These are phyloP conservation scores for Diutina mesorugosa DNA, from an alignment of 1,139 yeast species.

Conservation along the genomic window DNA sequence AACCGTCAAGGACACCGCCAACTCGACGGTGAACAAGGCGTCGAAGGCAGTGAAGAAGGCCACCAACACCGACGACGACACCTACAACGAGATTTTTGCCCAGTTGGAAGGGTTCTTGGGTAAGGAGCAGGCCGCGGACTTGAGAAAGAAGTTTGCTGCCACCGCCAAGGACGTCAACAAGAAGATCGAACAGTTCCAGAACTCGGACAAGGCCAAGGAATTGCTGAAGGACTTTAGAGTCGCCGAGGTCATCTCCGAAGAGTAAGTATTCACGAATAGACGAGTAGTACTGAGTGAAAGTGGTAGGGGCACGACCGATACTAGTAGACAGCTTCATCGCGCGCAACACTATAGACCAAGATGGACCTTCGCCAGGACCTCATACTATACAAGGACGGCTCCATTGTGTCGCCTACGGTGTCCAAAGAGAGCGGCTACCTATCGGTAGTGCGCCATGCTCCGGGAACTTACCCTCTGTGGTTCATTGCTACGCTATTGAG, in stretches of 20 bases:
- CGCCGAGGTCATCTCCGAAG: background rate
- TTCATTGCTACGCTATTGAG: slow-evolving; percentile 36
- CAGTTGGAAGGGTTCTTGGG: background rate
- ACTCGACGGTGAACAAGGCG: background rate
- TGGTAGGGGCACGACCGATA: background rate
- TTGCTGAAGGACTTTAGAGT: background rate
- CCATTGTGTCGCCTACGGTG: slow-evolving; percentile 22
- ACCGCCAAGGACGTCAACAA: background rate
- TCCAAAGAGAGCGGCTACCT: slow-evolving; percentile 12
- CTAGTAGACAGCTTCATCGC: background rate
- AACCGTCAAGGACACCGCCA: background rate
- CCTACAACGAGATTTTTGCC: background rate
- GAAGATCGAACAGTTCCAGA: background rate
- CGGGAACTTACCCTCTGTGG: slow-evolving; percentile 63
- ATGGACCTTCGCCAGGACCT: slow-evolving; percentile 35
- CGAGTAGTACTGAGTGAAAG: background rate
- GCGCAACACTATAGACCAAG: too few species aligned
- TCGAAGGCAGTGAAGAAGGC: background rate
- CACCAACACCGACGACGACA: background rate
- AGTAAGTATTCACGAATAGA: background rate
- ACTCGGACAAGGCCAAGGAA: background rate
- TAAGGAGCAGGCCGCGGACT: background rate
- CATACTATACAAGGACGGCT: slow-evolving; percentile 38
- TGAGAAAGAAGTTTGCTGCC: background rate
- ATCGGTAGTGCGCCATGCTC: slow-evolving; percentile 36